Percentiles rank a stretch among this genome's conserved stretches.
Conservation (phyloP, 768 basidiomycete genomes). For the Lenzites betulinus region DNA sequence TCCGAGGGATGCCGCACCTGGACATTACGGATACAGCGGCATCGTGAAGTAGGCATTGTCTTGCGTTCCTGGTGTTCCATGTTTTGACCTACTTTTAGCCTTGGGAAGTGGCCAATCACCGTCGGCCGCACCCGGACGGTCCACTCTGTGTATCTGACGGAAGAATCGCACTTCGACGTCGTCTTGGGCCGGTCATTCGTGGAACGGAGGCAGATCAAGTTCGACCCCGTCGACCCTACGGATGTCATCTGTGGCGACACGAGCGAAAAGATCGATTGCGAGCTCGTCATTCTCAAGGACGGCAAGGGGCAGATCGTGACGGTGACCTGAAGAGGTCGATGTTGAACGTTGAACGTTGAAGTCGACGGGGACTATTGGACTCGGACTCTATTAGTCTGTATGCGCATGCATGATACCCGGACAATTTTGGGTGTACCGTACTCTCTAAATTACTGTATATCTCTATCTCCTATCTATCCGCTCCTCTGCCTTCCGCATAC, state of each 20-base stretch:
- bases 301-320: constrained; percentile 89
- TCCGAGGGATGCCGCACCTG: constrained; percentile 82
- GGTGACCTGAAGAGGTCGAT: too few relatives aligned
- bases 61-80: neutral
- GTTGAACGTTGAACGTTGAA: too few relatives aligned
- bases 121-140: constrained; percentile 42
- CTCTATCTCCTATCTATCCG: neutral
- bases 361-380: neutral
- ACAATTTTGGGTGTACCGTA: neutral
- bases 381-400: too few relatives aligned
- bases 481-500: too few relatives aligned
- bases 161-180: constrained; percentile 95
- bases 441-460: neutral
- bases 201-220: constrained; percentile 76
- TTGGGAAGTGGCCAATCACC: constrained; percentile 88
- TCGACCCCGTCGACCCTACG: constrained; percentile 82
- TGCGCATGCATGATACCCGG: neutral
- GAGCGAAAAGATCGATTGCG: constrained; percentile 89
- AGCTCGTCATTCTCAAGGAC: constrained; percentile 89
- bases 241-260: constrained; percentile 91
- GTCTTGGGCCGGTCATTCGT: constrained; percentile 88
- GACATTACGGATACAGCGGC: constrained; percentile 92
- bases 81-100: constrained; percentile 34
- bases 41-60: constrained; percentile 55
- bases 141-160: constrained; percentile 79